Evolutionary conservation across 306 rosid species (phyloP).

Genomic region (Nissolia schottii): DNA sequence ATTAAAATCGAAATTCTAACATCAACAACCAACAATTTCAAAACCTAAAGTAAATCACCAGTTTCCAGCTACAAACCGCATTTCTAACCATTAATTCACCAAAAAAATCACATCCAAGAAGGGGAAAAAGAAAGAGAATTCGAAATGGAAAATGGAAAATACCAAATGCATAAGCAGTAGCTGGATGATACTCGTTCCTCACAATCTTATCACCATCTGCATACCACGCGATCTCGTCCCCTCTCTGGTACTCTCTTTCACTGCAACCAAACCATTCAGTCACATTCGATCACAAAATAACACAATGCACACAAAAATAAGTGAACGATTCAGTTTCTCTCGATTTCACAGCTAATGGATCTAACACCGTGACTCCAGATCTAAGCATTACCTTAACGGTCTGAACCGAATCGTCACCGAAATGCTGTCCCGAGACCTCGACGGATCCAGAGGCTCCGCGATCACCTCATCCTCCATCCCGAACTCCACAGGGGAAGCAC

Average conservation of each 20-base stretch:
- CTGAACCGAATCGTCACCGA: slow-evolving; percentile 96
- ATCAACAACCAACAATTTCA: slow-evolving; percentile 19
- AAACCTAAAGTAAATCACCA: slow-evolving; percentile 15
- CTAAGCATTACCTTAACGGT: slow-evolving; percentile 87
- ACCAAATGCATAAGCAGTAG: slow-evolving; percentile 94
- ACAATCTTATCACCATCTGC: slow-evolving; percentile 93
- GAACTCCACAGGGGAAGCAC: slow-evolving; percentile 57
- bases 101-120: not conserved
- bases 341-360: slow-evolving; percentile 36
- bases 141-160: slow-evolving; percentile 9
- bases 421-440: slow-evolving; percentile 72
- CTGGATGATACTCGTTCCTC: slow-evolving; percentile 79
- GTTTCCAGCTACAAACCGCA: not conserved
- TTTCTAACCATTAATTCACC: not conserved
- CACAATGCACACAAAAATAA: not conserved
- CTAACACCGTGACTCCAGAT: slow-evolving; percentile 50
- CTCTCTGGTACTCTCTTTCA: slow-evolving; percentile 91
- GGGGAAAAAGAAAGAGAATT: not conserved
- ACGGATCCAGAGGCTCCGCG: slow-evolving; percentile 50
- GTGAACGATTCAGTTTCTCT: slow-evolving; percentile 10
- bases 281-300: slow-evolving; percentile 32
- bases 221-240: slow-evolving; percentile 94
- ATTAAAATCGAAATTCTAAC: slow-evolving; percentile 29
- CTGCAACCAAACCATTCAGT: slow-evolving; percentile 44
- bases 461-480: slow-evolving; percentile 58